These are phyloP conservation scores for Apiospora koreana DNA, from an alignment of 2,329 filamentous ascomycete species.

Conservation along the genomic window DNA sequence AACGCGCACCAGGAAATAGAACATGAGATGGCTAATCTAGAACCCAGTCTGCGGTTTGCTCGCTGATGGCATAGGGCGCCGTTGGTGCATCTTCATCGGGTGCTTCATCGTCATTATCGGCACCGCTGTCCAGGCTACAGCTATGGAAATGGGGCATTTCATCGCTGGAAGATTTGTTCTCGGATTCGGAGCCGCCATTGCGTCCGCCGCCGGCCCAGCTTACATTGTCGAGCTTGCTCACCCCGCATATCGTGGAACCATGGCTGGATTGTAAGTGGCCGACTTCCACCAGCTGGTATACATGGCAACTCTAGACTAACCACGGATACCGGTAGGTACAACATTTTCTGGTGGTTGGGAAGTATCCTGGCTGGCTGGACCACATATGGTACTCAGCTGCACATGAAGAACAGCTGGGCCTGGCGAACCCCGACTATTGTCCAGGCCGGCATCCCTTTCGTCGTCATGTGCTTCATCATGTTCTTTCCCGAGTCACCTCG, in stretches of 20 bases:
- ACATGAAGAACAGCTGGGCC: constrained; percentile 45
- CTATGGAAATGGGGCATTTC: constrained; percentile 49
- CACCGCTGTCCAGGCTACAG: constrained; percentile 50
- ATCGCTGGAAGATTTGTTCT: constrained; percentile 57
- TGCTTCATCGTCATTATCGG: constrained; percentile 52
- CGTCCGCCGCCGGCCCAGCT: constrained; percentile 60
- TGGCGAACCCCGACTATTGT: constrained; percentile 62
- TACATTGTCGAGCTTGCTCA: constrained; percentile 66
- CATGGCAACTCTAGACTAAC: constrained; percentile 24
- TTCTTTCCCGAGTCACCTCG: constrained; percentile 35
- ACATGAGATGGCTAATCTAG: background rate
- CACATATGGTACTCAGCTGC: constrained; percentile 41
- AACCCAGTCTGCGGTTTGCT: constrained; percentile 45
- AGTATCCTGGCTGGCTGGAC: constrained; percentile 57
- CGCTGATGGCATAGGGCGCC: constrained; percentile 53
- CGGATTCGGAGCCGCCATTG: constrained; percentile 60
- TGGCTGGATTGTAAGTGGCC: constrained; percentile 45
- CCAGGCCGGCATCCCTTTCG: constrained; percentile 44
- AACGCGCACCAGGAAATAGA: background rate
- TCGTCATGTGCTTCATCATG: constrained; percentile 46
- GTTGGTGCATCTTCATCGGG: constrained; percentile 57
- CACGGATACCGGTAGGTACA: constrained; percentile 29
- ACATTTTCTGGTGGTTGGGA: constrained; percentile 48
- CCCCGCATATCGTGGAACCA: constrained; percentile 60
- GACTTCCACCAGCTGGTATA: constrained; percentile 10